Evolutionary conservation across 257 asterid species (phyloP).

Genomic region (Fraxinus pennsylvanica): DNA sequence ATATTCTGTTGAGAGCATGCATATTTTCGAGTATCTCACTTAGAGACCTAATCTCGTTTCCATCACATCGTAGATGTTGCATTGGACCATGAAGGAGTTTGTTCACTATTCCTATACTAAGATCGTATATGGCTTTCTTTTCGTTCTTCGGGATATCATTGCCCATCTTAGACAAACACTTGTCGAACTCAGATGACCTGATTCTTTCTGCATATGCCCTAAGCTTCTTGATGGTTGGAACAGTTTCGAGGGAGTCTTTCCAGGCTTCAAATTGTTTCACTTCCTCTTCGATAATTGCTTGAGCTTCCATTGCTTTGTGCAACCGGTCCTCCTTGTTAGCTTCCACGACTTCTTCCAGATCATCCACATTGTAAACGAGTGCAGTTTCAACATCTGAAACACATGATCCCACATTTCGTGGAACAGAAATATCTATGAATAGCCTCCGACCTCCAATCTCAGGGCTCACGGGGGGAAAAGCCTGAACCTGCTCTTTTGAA

Average conservation of each 20-base stretch:
- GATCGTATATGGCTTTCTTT: conserved; percentile 72
- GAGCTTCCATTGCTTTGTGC: conserved; percentile 79
- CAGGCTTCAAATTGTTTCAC: conserved; percentile 74
- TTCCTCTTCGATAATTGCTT: conserved; percentile 64
- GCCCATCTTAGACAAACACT: conserved; percentile 74
- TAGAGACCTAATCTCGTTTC: conserved; percentile 48
- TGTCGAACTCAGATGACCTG: conserved; percentile 75
- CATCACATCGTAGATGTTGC: conserved; percentile 83
- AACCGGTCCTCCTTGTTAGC: conserved; percentile 76
- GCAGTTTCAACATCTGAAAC: conserved; percentile 60
- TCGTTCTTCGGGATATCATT: conserved; percentile 52
- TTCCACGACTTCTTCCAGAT: conserved; percentile 88
- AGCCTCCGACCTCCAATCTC: conserved; percentile 53
- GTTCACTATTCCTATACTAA: conserved; percentile 74
- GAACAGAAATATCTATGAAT: conserved; percentile 84
- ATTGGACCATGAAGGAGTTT: conserved; percentile 88
- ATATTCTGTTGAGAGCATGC: conserved; percentile 82
- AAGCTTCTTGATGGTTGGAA: conserved; percentile 87
- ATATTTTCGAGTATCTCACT: conserved; percentile 66
- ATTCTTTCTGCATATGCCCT: conserved; percentile 84
- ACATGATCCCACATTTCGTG: conserved; percentile 77
- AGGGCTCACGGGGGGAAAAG: conserved; percentile 50
- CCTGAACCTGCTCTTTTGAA: conserved; percentile 63
- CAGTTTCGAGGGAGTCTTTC: conserved; percentile 85
- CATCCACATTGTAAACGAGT: conserved; percentile 77